Percentiles rank a stretch among this genome's conserved stretches.
These are phyloP conservation scores for Sporothrix pseudoabietina DNA, from an alignment of 2,329 filamentous ascomycete genomes.

Conservation along the genomic window DNA sequence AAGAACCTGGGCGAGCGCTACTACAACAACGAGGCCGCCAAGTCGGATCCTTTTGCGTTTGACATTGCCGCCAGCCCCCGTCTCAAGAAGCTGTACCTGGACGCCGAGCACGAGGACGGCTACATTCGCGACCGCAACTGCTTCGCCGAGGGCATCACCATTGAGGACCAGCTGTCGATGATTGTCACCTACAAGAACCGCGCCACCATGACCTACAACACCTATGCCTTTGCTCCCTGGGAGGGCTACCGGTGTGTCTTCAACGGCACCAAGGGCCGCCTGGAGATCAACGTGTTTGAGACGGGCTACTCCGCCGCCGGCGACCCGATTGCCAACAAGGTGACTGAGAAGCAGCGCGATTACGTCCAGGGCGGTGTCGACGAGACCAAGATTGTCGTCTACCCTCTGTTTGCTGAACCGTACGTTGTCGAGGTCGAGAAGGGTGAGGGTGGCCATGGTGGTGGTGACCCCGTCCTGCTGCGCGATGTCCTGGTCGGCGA, in stretches of 20 bases:
- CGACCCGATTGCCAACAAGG: constrained; percentile 40
- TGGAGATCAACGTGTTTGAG: constrained; percentile 65
- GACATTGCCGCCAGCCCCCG: constrained; percentile 56
- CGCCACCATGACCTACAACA: constrained; percentile 60
- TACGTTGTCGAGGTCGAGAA: constrained; percentile 56
- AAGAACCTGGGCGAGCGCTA: constrained; percentile 55
- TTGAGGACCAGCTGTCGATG: constrained; percentile 65
- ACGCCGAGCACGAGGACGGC: constrained; percentile 64
- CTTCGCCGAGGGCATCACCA: constrained; percentile 64
- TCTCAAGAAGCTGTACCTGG: constrained; percentile 61
- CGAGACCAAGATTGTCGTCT: constrained; percentile 51
- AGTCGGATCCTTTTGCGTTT: constrained; percentile 60
- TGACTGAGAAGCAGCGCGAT: constrained; percentile 48
- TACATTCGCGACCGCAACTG: constrained; percentile 65
- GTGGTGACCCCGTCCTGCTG: constrained; percentile 60
- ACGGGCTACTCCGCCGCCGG: constrained; percentile 64
- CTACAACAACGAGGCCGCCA: constrained; percentile 54
- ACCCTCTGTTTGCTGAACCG: constrained; percentile 46
- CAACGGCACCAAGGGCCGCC: constrained; percentile 59
- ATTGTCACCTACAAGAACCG: constrained; percentile 60
- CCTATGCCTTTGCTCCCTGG: constrained; percentile 65
- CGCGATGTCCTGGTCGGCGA: constrained; percentile 57
- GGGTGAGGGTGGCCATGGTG: constrained; percentile 60
- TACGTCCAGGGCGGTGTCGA: constrained; percentile 55
- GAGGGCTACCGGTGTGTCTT: constrained; percentile 61